Base-by-base conservation (phyloP, 1,284 basidiomycete genomes). In the Salmacisia buchloeana region DNA sequence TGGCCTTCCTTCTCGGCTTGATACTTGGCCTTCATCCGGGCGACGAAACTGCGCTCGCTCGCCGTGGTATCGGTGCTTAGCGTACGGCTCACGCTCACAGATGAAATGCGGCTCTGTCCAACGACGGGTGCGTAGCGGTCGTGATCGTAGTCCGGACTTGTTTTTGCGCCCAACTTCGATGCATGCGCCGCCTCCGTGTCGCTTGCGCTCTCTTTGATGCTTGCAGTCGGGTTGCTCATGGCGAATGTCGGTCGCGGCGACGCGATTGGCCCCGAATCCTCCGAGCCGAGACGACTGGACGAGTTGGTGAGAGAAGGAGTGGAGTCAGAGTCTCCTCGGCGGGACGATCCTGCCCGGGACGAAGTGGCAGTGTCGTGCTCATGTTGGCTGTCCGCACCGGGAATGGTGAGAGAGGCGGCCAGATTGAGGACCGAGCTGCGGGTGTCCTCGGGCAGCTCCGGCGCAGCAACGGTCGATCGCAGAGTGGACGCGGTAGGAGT, bases 11-110 rank as follows among this genome's bases (percentile, higher is more conserved):
- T 76, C 38, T 75, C 74, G 4, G 63, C 72, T 49, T 76, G 74
- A 64, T 76, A 76, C 38, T 68, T 69, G 4, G 72, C 72, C 61
- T 75, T 76, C 74, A 76, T 76, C 15, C 73, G 62, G 5, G 74
- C 72, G 1, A 76, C 74, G 63, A 76, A 76, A 67, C 73, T 75
- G 33, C 73, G 68, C 57, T 76, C 73, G 23, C 70, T 72, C 29
- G 69, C 71, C 25, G 73, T 74, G 15, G 69, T 73, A 49, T 73
- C 73, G 35, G 67, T 74, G 63, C 71, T 73, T 5, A 74, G 64
- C 39, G 69, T 71, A n/a, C 74, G 67, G 3, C 62, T 69, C 25
- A 75, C 68, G 29, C 69, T 68, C 2, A 60, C 58, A 9, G 65
- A 67, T 7, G 65, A 62, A 2, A 75, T 63, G 1, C 71, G 65